phyloP scores from a whole-genome alignment of 352 stramenopile genomes.

The Globisporangium paroecandrum region DNA sequence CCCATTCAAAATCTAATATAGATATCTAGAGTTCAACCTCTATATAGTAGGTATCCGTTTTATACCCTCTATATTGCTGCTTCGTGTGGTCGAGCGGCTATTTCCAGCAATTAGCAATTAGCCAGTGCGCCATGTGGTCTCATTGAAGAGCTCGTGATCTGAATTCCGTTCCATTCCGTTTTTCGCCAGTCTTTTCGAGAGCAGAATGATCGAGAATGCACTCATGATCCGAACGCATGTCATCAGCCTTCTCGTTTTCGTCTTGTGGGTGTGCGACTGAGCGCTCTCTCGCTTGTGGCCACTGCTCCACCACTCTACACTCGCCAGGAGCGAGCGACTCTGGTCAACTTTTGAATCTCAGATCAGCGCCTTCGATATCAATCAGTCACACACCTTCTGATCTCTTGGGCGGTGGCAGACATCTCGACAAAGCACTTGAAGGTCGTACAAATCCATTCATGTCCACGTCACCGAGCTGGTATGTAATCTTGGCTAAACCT shows the following conservation, averaged over 20 bases:
- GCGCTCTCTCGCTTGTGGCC: not conserved
- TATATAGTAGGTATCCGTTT: not conserved
- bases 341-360: not conserved
- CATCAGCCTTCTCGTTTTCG: not conserved
- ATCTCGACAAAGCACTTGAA: too few species aligned
- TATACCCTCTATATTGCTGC: not conserved
- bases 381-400: not conserved
- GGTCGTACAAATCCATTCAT: not conserved
- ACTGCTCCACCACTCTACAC: not conserved
- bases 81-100: not conserved
- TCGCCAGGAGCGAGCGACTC: not conserved
- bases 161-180: not conserved
- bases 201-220: not conserved
- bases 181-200: not conserved
- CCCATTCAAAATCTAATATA: too few species aligned
- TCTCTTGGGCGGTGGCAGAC: not conserved
- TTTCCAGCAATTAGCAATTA: not conserved
- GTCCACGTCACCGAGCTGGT: not conserved
- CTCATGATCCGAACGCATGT: not conserved
- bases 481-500: not conserved
- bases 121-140: not conserved
- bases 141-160: not conserved
- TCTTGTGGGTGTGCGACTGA: not conserved
- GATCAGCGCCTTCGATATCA: not conserved
- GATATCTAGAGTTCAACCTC: not conserved